Percentiles rank a stretch among this genome's conserved stretches.
Evolutionary conservation across 257 asterid genomes (phyloP).

Genomic region (Cinchona pubescens): DNA sequence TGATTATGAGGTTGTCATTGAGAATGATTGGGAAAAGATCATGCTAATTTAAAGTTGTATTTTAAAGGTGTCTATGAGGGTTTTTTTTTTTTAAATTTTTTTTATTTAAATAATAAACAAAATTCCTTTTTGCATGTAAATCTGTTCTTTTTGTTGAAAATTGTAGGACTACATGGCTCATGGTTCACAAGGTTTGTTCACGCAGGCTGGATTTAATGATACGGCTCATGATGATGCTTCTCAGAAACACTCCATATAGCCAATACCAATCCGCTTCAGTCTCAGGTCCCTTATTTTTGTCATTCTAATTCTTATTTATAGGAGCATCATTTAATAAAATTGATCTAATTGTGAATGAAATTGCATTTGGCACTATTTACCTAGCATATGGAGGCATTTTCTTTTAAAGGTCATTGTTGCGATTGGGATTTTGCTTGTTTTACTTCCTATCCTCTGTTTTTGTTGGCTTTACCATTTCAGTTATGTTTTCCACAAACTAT

Average conservation of each 20-base stretch:
- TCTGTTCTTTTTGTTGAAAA: slow-evolving; percentile 11
- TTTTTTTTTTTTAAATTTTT: not conserved
- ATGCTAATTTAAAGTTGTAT: not conserved
- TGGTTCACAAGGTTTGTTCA: slow-evolving; percentile 88
- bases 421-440: not conserved
- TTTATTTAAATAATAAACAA: no score
- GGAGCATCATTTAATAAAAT: not conserved
- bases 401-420: not conserved
- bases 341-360: not conserved
- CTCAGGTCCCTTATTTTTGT: slow-evolving; percentile 54
- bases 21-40: not conserved
- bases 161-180: slow-evolving; percentile 86
- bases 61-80: not conserved
- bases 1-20: not conserved
- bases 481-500: not conserved
- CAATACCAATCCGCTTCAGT: slow-evolving; percentile 64
- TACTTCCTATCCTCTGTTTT: slow-evolving; percentile 10
- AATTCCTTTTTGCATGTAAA: not conserved
- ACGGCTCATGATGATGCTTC: slow-evolving; percentile 84
- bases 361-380: not conserved
- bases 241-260: slow-evolving; percentile 65
- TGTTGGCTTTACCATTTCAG: slow-evolving; percentile 7
- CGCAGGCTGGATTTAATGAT: slow-evolving; percentile 80
- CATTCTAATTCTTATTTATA: slow-evolving; percentile 3
- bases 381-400: not conserved